phyloP scores from a whole-genome alignment of 2,329 filamentous ascomycete species.

The Monosporascus cannonballus region DNA sequence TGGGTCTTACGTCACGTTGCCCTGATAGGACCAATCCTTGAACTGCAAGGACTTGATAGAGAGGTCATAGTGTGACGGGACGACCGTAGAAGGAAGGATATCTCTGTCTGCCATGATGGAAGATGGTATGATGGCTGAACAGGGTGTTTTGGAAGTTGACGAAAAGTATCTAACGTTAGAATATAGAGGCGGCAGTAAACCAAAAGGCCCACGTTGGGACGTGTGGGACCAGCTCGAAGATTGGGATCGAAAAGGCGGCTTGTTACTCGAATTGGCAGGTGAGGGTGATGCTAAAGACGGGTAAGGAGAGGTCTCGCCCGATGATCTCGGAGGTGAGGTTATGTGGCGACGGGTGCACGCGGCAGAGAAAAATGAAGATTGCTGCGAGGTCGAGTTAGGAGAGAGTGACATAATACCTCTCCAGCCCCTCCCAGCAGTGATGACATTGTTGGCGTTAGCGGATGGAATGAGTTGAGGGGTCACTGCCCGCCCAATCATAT shows the following conservation, averaged over 20 bases:
- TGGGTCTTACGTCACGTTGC: slow-evolving; percentile 55
- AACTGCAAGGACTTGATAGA: slow-evolving; percentile 80
- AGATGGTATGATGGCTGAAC: slow-evolving; percentile 25
- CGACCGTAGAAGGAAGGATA: slow-evolving; percentile 58
- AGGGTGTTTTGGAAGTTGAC: slow-evolving; percentile 17
- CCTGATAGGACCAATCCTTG: slow-evolving; percentile 68
- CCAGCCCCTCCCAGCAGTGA: background rate
- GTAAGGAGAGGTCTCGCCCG: background rate
- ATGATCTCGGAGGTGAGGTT: background rate
- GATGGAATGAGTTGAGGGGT: background rate
- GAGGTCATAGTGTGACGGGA: slow-evolving; percentile 80
- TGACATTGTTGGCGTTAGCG: background rate
- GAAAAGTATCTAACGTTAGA: slow-evolving; percentile 16
- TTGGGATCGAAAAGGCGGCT: background rate
- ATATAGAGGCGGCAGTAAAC: background rate
- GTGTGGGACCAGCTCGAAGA: background rate
- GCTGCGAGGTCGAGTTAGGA: background rate
- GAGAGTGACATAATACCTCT: background rate
- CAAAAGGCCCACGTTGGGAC: background rate
- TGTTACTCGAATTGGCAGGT: background rate
- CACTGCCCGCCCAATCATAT: background rate
- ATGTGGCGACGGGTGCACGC: background rate
- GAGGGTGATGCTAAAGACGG: background rate
- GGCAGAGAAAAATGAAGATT: background rate
- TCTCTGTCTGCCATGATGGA: slow-evolving; percentile 54